phyloP scores from a whole-genome alignment of 495 filamentous ascomycete species.

The Penicillium daleae region DNA sequence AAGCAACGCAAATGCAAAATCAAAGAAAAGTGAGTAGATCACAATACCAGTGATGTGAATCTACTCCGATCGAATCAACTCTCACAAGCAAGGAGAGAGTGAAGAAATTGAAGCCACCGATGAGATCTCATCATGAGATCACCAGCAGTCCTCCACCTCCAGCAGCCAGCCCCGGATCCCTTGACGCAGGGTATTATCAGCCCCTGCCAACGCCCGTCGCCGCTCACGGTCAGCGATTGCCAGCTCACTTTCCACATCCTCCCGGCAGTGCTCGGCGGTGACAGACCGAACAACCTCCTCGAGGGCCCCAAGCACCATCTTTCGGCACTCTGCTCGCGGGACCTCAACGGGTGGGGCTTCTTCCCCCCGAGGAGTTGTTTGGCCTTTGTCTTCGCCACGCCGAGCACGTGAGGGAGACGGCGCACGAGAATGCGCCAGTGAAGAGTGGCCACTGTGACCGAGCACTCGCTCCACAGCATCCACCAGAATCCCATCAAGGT shows the following conservation, averaged over 20 bases:
- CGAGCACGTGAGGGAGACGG: conserved; percentile 49
- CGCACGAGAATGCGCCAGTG: conserved; percentile 46
- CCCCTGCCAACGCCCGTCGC: conserved; percentile 38
- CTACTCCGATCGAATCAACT: background rate
- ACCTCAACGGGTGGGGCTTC: conserved; percentile 50
- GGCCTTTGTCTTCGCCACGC: conserved; percentile 35
- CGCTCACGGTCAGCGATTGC: conserved; percentile 44
- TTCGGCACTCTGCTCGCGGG: conserved; percentile 62
- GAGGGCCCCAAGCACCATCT: conserved; percentile 63
- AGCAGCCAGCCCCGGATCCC: conserved; percentile 67
- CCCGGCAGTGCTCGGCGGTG: conserved; percentile 56
- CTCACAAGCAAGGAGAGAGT: background rate
- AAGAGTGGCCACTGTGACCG: conserved; percentile 57
- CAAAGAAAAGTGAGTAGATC: background rate
- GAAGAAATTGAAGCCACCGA: background rate
- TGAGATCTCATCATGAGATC: conserved; percentile 13
- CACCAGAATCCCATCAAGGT: conserved; percentile 71
- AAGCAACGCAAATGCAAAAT: conserved; percentile 15
- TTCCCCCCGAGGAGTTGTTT: conserved; percentile 29
- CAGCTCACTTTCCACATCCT: conserved; percentile 44
- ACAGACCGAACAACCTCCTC: conserved; percentile 67
- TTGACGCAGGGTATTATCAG: conserved; percentile 64
- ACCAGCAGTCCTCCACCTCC: conserved; percentile 58
- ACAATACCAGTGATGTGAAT: background rate
- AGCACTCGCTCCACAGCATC: conserved; percentile 80